Base-by-base conservation (phyloP, 2,329 filamentous ascomycete species). In the Bipolaris gigantea region DNA sequence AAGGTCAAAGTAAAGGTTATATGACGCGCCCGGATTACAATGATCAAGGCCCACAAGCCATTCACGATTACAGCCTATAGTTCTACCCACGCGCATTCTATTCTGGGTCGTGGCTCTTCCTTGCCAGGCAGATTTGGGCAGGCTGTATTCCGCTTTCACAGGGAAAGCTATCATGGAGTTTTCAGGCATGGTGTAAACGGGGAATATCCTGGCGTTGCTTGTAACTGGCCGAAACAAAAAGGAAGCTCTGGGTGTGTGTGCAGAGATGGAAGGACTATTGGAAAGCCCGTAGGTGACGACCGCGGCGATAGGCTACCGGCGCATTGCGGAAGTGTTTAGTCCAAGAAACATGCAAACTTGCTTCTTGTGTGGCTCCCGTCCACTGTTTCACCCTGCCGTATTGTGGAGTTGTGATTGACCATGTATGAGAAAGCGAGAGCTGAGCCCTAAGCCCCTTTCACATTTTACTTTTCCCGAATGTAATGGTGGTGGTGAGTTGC, bases 21-120 rank as follows among this genome's bases (percentile, higher is more conserved):
- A 83, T 90, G 78, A 87, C 81, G 5, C 78, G 88, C 49, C 82
- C 81, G 23, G 85, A 88, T 66, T 88, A 88, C 72, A 89, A 88
- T 67, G 85, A 88, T 57, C 78, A 83, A 49, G 86, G 86, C 3
- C 86, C 86, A 2, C 79, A 78, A 38, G 85, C 82, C 3, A 87
- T 88, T 59, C 84, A 87, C 65, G 84, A 87, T 50, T 80, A 73
- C 58, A 71, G 69, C 44, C 57, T 74, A 48, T 74, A 56, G 56
- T 50, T 4, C 9, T 35, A n/a, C 27, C 15, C 19, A 41, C 19
- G 13, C 25, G n/a, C 33, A n/a, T 33, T 11, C n/a, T 30, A 33
- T 19, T 42, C 30, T 35, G 38, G 25, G 23, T 23, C 34, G 41
- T 15, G 13, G 46, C 16, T 30, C 19, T 25, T n/a, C 15, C 21